phyloP scores from a whole-genome alignment of 257 asterid genomes.

The Jacaranda copaia region DNA sequence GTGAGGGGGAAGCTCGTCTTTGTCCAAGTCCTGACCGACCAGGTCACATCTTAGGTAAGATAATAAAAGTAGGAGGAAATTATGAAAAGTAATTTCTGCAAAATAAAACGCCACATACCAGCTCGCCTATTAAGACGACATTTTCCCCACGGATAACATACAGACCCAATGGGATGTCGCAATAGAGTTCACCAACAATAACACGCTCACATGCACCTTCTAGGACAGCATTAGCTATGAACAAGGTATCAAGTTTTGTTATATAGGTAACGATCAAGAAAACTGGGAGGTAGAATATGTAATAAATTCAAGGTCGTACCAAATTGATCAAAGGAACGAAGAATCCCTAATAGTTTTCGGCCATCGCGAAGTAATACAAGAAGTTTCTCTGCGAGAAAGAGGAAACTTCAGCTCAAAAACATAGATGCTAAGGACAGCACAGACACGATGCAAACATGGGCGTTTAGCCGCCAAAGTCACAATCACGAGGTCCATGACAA shows the following conservation, averaged over 20 bases:
- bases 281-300: not conserved
- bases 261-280: not conserved
- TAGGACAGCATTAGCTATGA: conserved; percentile 91
- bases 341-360: conserved; percentile 70
- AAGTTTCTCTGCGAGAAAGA: conserved; percentile 60
- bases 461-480: no score
- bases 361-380: conserved; percentile 79
- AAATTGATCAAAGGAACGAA: conserved; percentile 84
- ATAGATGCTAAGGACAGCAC: no score
- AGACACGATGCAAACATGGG: no score
- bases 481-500: no score
- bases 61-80: not conserved
- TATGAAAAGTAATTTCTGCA: not conserved
- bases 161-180: conserved; percentile 92
- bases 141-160: conserved; percentile 97
- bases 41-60: conserved; percentile 29
- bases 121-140: conserved; percentile 94
- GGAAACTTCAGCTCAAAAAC: not conserved
- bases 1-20: conserved; percentile 91
- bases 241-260: conserved; percentile 15
- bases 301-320: conserved; percentile 47
- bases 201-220: conserved; percentile 96
- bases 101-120: conserved; percentile 54
- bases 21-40: conserved; percentile 72
- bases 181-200: conserved; percentile 87